Evolutionary conservation across 306 rosid genomes (phyloP).

Genomic region (Rosa lucieae): DNA sequence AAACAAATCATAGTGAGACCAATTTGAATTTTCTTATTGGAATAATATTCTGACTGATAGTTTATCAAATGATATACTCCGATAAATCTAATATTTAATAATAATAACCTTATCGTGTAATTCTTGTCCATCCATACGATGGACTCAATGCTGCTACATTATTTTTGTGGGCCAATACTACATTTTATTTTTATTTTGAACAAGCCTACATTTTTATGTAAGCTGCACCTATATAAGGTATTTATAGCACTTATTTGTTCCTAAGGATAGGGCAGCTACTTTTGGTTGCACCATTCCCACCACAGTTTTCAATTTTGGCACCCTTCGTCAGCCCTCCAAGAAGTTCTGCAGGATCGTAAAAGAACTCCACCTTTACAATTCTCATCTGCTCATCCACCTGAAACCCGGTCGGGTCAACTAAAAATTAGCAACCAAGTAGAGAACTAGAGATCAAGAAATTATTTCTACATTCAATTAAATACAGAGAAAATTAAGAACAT

Average conservation of each 20-base stretch:
- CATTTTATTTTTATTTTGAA: neutral
- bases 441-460: neutral
- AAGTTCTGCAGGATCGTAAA: conserved; percentile 54
- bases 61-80: too few relatives aligned
- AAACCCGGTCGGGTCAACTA: neutral
- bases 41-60: too few relatives aligned
- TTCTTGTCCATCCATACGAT: too few relatives aligned
- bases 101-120: too few relatives aligned
- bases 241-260: conserved; percentile 24
- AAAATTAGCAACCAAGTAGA: neutral
- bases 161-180: neutral
- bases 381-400: conserved; percentile 53
- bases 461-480: neutral
- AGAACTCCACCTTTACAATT: conserved; percentile 65
- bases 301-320: conserved; percentile 15
- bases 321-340: conserved; percentile 55
- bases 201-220: neutral
- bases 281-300: conserved; percentile 27
- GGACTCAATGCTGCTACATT: too few relatives aligned
- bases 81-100: too few relatives aligned
- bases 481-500: neutral
- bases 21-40: too few relatives aligned
- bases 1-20: too few relatives aligned
- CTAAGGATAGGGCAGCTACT: conserved; percentile 45
- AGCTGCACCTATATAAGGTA: neutral